Conservation (phyloP, 768 basidiomycete genomes). For the Amanita exitialis region DNA sequence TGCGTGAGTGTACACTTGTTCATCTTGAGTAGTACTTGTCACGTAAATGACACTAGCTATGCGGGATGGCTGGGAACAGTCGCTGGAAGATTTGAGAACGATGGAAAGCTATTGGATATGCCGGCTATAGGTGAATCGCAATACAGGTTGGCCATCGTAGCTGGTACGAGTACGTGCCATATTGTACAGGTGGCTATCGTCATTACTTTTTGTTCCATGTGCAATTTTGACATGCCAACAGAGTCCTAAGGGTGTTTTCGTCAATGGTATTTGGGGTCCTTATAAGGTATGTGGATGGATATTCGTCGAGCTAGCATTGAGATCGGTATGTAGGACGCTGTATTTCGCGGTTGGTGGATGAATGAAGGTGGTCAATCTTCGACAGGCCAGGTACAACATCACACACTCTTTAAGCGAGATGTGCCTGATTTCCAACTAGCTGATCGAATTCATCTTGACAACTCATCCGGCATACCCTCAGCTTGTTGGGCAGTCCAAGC, state of each 20-base stretch:
- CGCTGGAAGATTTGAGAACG: conserved; percentile 59
- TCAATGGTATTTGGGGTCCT: conserved; percentile 89
- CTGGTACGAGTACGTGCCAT: conserved; percentile 96
- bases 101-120: conserved; percentile 37
- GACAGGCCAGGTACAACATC: conserved; percentile 69
- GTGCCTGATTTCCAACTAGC: conserved; percentile 25
- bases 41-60: conserved; percentile 35
- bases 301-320: neutral
- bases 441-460: conserved; percentile 91
- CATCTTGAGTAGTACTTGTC: neutral
- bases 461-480: conserved; percentile 81
- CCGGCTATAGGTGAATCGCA: conserved; percentile 69
- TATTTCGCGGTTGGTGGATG: conserved; percentile 98
- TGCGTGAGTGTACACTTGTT: conserved; percentile 45
- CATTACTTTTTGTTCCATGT: neutral
- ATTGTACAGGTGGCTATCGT: conserved; percentile 62
- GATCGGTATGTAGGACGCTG: conserved; percentile 51
- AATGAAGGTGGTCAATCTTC: conserved; percentile 99
- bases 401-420: neutral
- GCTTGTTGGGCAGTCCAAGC: conserved; percentile 53
- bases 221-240: conserved; percentile 16
- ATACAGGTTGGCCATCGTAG: conserved; percentile 82
- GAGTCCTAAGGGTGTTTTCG: conserved; percentile 78
- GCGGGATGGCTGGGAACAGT: conserved; percentile 98
- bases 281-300: conserved; percentile 42